Base-by-base conservation (phyloP, 176 grass and related monocot species). In the Oryza glumipatula region DNA sequence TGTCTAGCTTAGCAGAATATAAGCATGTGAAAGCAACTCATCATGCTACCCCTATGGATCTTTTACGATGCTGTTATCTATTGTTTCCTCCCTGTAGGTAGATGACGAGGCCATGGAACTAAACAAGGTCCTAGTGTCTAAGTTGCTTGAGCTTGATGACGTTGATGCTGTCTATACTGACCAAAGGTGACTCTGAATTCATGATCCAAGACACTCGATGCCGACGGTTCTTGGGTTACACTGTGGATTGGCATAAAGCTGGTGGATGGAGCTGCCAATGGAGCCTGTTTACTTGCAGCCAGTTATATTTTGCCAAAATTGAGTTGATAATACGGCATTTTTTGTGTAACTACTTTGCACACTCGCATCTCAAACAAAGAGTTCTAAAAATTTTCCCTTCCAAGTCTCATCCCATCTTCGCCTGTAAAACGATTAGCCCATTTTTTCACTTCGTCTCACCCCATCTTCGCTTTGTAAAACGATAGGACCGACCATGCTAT, bases 151-250 rank as follows among this genome's bases (percentile, higher is more conserved):
- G 86, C 89, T 96, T 2, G 93, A 99, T 87, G 96, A 99, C 32
- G 96, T 99, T n/a, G 96, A 99, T 30, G 96, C 93, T 16, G 86
- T 99, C 23, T 96, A 96, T 65, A 94, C 91, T 28, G 96, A 94
- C 84, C 93, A 99, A 74, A 98, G 88, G 86, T 96, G 83, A 92
- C 17, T 3, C 19, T 56, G 3, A 68, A 41, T 30, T 79, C 11
- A 78, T 63, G 54, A 58, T 13, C 13, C 47, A 32, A 80, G 39
- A 26, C 19, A 19, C 76, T 60, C 7, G 19, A 58, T 6, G 16
- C 63, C 2, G 13, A 22, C 1, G 8, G 5, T 45, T 32, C 3
- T 49, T 71, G 26, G 65, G 41, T 22, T 19, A 12, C 9, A 73
- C 0, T 17, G 56, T 16, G 39, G 36, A 21, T 23, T 60, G 44